phyloP scores from a whole-genome alignment of 805 yeast genomes.

The Ogataea ganodermae region DNA sequence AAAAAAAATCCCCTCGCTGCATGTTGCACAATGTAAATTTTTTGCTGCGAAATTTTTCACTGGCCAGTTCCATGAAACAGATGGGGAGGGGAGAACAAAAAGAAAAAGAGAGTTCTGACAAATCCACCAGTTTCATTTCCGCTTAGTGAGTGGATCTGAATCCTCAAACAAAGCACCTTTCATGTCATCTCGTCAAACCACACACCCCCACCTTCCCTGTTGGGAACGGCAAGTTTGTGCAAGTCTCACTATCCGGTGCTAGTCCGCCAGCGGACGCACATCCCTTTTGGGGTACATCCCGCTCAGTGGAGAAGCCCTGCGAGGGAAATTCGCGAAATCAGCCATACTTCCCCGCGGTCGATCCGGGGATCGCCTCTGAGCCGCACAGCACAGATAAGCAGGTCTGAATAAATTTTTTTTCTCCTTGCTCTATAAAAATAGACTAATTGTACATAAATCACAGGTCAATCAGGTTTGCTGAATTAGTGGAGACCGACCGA shows the following conservation, averaged over 20 bases:
- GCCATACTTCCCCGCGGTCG: not conserved
- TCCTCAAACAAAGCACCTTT: not conserved
- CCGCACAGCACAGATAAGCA: conserved; percentile 2
- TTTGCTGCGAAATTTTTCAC: conserved; percentile 1
- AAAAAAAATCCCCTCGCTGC: not conserved
- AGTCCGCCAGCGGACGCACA: conserved; percentile 1
- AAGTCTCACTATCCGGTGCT: not conserved
- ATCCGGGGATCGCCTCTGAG: conserved; percentile 2
- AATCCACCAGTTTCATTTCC: too few relatives aligned
- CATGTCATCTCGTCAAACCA: not conserved
- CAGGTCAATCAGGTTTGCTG: conserved; percentile 1
- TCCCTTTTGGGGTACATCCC: not conserved
- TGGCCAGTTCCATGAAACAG: not conserved
- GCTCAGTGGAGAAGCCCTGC: not conserved
- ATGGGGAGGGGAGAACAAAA: not conserved
- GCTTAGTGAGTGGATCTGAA: too few relatives aligned
- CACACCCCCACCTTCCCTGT: not conserved
- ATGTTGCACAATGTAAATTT: not conserved
- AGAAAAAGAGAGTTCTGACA: not conserved
- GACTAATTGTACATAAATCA: conserved; percentile 1
- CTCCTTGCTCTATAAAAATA: not conserved
- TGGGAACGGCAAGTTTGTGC: not conserved
- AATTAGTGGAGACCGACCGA: not conserved
- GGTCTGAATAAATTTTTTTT: not conserved
- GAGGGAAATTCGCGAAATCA: not conserved